Evolutionary conservation across 1,284 basidiomycete species (phyloP).

Genomic region (Trametes pubescens): DNA sequence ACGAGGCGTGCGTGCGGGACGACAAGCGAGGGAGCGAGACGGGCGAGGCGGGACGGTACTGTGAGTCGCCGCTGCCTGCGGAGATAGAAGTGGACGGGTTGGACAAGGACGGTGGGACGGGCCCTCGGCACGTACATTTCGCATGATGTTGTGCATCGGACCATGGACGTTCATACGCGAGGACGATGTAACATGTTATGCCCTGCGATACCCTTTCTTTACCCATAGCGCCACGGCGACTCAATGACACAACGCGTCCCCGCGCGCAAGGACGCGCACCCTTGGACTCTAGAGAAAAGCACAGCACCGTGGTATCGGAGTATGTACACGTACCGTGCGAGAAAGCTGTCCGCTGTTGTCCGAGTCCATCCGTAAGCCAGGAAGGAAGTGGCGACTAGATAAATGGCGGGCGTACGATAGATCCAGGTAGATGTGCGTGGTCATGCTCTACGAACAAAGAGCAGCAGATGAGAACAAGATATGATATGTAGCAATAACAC

Average conservation of each 20-base stretch:
- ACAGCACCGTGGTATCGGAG: not conserved
- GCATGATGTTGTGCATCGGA: slow-evolving; percentile 6
- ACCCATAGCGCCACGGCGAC: not conserved
- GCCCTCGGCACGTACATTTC: slow-evolving; percentile 18
- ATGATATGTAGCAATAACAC: slow-evolving; percentile 36
- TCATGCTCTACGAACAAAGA: slow-evolving; percentile 24
- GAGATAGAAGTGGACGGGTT: slow-evolving; percentile 20
- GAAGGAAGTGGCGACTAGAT: slow-evolving; percentile 20
- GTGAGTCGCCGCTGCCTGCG: slow-evolving; percentile 10
- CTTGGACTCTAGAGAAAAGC: not conserved
- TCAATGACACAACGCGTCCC: not conserved
- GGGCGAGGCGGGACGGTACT: not conserved
- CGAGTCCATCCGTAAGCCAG: slow-evolving; percentile 10
- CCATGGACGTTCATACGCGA: not conserved
- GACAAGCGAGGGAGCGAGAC: slow-evolving; percentile 6
- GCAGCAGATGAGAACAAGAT: slow-evolving; percentile 20
- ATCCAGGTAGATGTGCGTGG: slow-evolving; percentile 25
- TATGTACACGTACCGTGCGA: slow-evolving; percentile 4
- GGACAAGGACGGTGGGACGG: slow-evolving; percentile 16
- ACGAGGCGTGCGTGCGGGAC: slow-evolving; percentile 12
- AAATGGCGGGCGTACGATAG: slow-evolving; percentile 26
- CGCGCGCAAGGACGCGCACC: not conserved
- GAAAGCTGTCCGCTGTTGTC: slow-evolving; percentile 4
- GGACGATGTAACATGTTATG: not conserved
- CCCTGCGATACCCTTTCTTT: not conserved